phyloP scores from a whole-genome alignment of 148 eudicot genomes.

The Chenopodium quinoa region DNA sequence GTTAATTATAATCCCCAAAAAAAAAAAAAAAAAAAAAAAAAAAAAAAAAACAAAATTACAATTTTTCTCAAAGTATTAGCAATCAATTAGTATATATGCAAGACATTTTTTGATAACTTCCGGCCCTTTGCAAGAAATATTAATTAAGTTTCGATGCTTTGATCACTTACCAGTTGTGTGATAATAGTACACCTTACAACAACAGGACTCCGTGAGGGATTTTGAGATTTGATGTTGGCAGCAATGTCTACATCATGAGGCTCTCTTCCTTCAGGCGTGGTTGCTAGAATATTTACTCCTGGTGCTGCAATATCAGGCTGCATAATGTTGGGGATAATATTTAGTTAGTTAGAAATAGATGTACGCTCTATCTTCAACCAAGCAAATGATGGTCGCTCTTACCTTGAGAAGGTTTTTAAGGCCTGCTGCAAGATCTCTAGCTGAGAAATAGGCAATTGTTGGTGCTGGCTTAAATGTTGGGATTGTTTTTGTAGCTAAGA shows the following conservation, averaged over 20 bases:
- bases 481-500: conserved; percentile 38
- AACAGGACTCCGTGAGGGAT: conserved; percentile 63
- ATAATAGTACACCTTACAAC: conserved; percentile 71
- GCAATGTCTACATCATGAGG: conserved; percentile 69
- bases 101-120: no score
- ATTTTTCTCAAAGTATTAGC: no score
- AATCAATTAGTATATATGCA: no score
- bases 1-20: no score
- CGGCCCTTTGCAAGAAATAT: no score
- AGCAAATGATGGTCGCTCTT: neutral
- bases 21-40: no score
- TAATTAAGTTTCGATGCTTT: neutral
- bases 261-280: conserved; percentile 32
- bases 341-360: neutral
- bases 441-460: conserved; percentile 49
- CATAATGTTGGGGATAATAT: neutral
- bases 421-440: conserved; percentile 59
- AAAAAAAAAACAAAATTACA: no score
- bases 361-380: neutral
- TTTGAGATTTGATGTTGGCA: conserved; percentile 53
- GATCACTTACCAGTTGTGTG: conserved; percentile 53
- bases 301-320: conserved; percentile 84
- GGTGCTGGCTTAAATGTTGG: conserved; percentile 62
- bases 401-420: conserved; percentile 58
- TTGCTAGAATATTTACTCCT: conserved; percentile 70